phyloP scores from a whole-genome alignment of 129 eudicot species.

The Chrysanthemum seticuspe region DNA sequence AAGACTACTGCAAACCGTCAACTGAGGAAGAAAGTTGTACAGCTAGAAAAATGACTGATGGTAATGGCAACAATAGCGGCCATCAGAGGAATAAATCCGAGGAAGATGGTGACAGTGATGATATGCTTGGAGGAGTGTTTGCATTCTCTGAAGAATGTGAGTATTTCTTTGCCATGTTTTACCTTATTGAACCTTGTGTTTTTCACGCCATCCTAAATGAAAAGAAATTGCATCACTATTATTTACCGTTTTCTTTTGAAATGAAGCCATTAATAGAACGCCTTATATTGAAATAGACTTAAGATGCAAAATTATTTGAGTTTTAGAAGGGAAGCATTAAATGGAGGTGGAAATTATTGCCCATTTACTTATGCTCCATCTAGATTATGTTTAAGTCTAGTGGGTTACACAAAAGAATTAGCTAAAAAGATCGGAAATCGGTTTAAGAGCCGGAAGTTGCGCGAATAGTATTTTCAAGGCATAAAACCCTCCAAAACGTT shows the following conservation, averaged over 20 bases:
- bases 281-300: not conserved
- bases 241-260: not conserved
- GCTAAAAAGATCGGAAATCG: too few relatives aligned
- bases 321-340: too few relatives aligned
- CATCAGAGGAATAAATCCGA: constrained; percentile 46
- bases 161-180: constrained; percentile 9
- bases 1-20: constrained; percentile 54
- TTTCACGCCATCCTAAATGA: not conserved
- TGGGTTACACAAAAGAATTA: too few relatives aligned
- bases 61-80: constrained; percentile 40
- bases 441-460: too few relatives aligned
- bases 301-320: not conserved
- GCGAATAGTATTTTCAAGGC: too few relatives aligned
- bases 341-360: too few relatives aligned
- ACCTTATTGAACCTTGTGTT: not conserved
- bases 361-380: too few relatives aligned
- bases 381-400: too few relatives aligned
- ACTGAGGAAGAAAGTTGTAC: constrained; percentile 34
- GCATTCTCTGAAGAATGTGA: constrained; percentile 76
- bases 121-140: constrained; percentile 79
- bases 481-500: too few relatives aligned
- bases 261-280: not conserved
- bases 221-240: not conserved
- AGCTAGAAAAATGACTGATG: constrained; percentile 40
- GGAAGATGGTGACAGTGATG: constrained; percentile 70